Base-by-base conservation (phyloP, 495 filamentous ascomycete genomes). In the Neurospora intermedia region DNA sequence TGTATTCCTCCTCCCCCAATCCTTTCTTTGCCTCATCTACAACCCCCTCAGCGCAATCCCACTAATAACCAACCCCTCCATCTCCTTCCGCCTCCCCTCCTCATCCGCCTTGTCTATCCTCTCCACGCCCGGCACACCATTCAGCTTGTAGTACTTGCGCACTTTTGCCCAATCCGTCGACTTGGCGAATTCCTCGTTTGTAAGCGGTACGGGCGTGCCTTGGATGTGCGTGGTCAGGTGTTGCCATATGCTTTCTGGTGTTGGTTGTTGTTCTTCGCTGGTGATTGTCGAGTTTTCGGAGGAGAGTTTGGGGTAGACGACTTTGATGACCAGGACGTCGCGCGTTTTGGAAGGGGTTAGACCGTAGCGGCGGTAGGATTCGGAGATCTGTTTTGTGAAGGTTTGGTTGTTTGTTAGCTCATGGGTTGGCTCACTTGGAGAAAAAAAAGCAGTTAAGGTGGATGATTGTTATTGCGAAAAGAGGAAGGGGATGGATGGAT, bases 331-430 rank as follows among this genome's bases (percentile, higher is more conserved):
- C 69, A 97, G 82, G 18, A 99, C 80, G 74, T 88, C 80, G 40
- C 86, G 89, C 8, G 91, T 97, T 38, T 75, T 77, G 18, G 83
- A 83, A 40, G 92, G 87, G 2, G 85, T 79, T 72, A 98, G 90
- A 59, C 96, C 96, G 78, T 96, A 96, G 72, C 90, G 90, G 38
- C 93, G 90, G 82, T 97, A 97, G 6, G 93, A 90, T 75, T 97
- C 93, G 54, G 93, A 87, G 76, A 99, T 98, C 40, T 38, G 35
- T 38, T 38, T 38, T 38, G 35, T 38, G 11, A n/a, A n/a, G 3
- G 27, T 40, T 40, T 40, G 39, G 39, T 9, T 11, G 9, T 27
- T 31, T 31, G 46, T 70, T 35, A 69, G 69, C 31, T 23, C 35
- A 38, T 38, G 35, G 35, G 4, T 38, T 38, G 27, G 2, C 3